Percentiles rank a stretch among this genome's conserved stretches.
Evolutionary conservation across 257 asterid genomes (phyloP).

Genomic region (Solanum arcanum): DNA sequence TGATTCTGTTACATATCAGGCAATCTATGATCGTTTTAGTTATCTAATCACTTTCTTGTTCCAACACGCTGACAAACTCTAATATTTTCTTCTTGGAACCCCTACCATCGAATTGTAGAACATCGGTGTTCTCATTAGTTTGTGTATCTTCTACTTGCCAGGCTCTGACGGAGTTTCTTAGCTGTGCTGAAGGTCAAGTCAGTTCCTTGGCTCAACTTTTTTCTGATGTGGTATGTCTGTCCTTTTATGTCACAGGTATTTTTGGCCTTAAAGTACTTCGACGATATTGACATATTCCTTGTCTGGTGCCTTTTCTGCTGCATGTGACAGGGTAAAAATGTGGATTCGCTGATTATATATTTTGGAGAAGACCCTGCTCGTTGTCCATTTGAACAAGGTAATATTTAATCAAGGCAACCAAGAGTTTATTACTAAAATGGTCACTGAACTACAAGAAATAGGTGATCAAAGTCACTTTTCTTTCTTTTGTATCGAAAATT

Average conservation of each 20-base stretch:
- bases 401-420: background rate
- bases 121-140: background rate
- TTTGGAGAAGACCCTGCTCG: slow-evolving; percentile 71
- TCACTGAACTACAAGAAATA: background rate
- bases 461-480: background rate
- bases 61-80: background rate
- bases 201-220: slow-evolving; percentile 61
- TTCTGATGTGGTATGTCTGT: slow-evolving; percentile 53
- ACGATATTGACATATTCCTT: background rate
- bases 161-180: slow-evolving; percentile 57
- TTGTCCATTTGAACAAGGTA: slow-evolving; percentile 76
- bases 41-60: background rate
- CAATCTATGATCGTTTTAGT: background rate
- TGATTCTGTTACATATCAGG: background rate
- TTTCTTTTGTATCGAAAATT: background rate
- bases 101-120: background rate
- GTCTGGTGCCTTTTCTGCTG: background rate
- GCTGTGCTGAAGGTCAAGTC: slow-evolving; percentile 60
- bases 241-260: background rate
- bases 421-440: background rate
- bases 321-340: slow-evolving; percentile 40
- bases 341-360: slow-evolving; percentile 50
- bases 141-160: slow-evolving; percentile 10
- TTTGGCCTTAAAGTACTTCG: background rate
- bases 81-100: background rate